Evolutionary conservation across 495 filamentous ascomycete species (phyloP).

Genomic region (Bacidia rubella): DNA sequence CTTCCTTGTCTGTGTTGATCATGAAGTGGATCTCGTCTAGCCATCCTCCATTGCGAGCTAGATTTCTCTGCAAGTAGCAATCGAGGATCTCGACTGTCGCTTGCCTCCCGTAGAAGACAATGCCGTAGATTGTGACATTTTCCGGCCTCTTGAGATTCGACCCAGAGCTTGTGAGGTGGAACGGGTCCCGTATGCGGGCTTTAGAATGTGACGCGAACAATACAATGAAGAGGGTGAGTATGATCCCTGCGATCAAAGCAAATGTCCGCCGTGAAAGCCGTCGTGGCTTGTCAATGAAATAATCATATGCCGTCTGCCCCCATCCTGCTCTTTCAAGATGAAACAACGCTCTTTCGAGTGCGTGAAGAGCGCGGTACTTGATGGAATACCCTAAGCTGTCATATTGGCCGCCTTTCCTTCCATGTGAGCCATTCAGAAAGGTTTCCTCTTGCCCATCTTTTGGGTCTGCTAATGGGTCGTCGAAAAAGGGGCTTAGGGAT

Average conservation of each 20-base stretch:
- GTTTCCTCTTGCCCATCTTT: background rate
- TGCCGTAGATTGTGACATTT: constrained; percentile 25
- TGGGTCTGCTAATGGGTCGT: background rate
- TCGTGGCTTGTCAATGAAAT: background rate
- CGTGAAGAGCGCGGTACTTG: background rate
- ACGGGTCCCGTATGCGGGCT: background rate
- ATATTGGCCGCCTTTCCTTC: background rate
- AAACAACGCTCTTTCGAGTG: background rate
- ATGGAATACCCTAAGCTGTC: background rate
- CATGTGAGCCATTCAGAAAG: background rate
- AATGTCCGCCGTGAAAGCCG: background rate
- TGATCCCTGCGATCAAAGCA: background rate
- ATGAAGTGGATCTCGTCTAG: constrained; percentile 35
- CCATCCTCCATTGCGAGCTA: constrained; percentile 30
- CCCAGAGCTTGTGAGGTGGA: background rate
- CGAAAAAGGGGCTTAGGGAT: background rate
- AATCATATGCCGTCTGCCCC: background rate
- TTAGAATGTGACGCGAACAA: background rate
- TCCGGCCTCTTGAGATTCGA: constrained; percentile 15
- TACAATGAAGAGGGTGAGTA: background rate
- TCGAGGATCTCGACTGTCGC: constrained; percentile 31
- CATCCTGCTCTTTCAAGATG: background rate
- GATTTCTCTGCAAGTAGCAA: constrained; percentile 33
- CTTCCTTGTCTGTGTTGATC: constrained; percentile 28
- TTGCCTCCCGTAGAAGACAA: constrained; percentile 35